A percentile compares a stretch with the other conserved stretches of the same genome.
These are phyloP conservation scores for Pseudovirgaria hyperparasitica DNA, from an alignment of 2,329 filamentous ascomycete species.

Conservation along the genomic window DNA sequence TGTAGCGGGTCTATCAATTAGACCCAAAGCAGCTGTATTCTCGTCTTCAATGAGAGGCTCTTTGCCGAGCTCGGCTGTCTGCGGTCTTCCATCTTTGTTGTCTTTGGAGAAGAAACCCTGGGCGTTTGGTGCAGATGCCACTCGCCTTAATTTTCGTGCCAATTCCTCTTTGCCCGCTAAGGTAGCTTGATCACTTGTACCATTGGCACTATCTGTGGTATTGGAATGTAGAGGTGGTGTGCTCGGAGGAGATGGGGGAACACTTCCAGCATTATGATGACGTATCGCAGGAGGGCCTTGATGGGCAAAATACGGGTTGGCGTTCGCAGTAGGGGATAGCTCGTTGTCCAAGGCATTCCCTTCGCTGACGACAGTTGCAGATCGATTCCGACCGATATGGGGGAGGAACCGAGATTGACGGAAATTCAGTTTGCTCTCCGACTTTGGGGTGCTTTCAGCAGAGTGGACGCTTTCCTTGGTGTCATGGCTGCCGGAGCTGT, in stretches of 20 bases:
- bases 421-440: slow-evolving; percentile 54
- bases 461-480: slow-evolving; percentile 25
- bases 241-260: slow-evolving; percentile 84
- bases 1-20: slow-evolving; percentile 36
- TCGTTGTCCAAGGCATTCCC: slow-evolving; percentile 81
- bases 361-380: slow-evolving; percentile 83
- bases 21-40: slow-evolving; percentile 38
- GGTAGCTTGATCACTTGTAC: slow-evolving; percentile 51
- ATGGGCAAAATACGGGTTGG: slow-evolving; percentile 95
- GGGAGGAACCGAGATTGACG: slow-evolving; percentile 83
- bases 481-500: slow-evolving; percentile 37
- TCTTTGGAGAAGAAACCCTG: slow-evolving; percentile 64
- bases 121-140: slow-evolving; percentile 92
- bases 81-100: slow-evolving; percentile 56
- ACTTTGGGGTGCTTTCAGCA: slow-evolving; percentile 35
- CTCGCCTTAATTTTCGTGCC: slow-evolving; percentile 80
- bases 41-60: slow-evolving; percentile 56
- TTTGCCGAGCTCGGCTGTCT: slow-evolving; percentile 77
- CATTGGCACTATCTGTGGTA: slow-evolving; percentile 57
- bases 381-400: slow-evolving; percentile 75
- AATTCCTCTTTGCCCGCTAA: slow-evolving; percentile 84
- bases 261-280: slow-evolving; percentile 88
- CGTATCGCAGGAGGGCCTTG: slow-evolving; percentile 87
- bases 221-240: slow-evolving; percentile 54
- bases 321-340: slow-evolving; percentile 82